phyloP scores from a whole-genome alignment of 352 stramenopile species.

The Pythium graminicola region DNA sequence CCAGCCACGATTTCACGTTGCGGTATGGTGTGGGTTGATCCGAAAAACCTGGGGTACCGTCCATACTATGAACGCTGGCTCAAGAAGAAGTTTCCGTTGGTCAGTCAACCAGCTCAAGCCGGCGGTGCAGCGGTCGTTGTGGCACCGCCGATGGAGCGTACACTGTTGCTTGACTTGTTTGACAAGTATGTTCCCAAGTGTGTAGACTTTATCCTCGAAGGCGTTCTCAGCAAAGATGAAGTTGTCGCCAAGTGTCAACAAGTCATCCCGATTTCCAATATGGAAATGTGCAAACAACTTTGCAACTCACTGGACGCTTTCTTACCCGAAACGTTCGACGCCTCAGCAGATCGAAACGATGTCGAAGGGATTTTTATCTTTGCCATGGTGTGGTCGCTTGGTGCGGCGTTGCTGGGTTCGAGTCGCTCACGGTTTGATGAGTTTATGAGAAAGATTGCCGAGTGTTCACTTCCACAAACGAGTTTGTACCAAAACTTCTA shows the following conservation, averaged over 20 bases:
- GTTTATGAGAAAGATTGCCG: conserved; percentile 86
- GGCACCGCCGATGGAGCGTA: conserved; percentile 39
- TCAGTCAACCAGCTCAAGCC: conserved; percentile 28
- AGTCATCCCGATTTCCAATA: conserved; percentile 91
- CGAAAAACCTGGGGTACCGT: conserved; percentile 72
- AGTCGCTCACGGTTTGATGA: conserved; percentile 85
- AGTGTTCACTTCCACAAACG: conserved; percentile 66
- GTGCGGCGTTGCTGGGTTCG: conserved; percentile 74
- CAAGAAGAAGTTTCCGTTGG: conserved; percentile 57
- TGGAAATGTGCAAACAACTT: conserved; percentile 95
- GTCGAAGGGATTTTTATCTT: conserved; percentile 93
- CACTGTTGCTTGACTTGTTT: conserved; percentile 80
- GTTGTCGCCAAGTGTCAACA: conserved; percentile 86
- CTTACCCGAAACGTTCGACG: conserved; percentile 54
- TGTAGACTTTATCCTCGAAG: conserved; percentile 92
- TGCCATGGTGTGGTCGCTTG: conserved; percentile 90
- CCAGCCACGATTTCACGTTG: conserved; percentile 86
- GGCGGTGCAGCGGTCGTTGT: conserved; percentile 7
- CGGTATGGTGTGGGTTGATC: conserved; percentile 92
- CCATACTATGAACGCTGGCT: conserved; percentile 73
- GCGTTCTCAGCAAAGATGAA: conserved; percentile 83
- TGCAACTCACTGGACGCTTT: conserved; percentile 90
- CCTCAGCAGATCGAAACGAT: conserved; percentile 39
- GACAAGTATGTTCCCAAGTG: conserved; percentile 91
- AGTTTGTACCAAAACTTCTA: conserved; percentile 89